A percentile compares a stretch with the other conserved stretches of the same genome.
phyloP scores from a whole-genome alignment of 306 rosid species.

The Senna siamea region DNA sequence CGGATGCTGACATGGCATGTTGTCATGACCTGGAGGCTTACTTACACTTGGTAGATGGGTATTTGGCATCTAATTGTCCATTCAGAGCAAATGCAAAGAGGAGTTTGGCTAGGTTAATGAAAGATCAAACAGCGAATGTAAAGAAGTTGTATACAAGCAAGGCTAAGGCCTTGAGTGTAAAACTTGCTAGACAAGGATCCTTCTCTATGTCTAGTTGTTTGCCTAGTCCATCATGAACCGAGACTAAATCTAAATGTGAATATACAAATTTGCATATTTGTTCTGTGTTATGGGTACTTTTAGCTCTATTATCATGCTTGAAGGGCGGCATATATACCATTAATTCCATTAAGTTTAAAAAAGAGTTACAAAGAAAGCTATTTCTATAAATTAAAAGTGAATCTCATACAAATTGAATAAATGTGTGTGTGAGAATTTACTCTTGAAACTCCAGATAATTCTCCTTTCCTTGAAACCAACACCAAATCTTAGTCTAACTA shows the following conservation, averaged over 20 bases:
- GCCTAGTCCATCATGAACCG: constrained; percentile 67
- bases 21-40: constrained; percentile 96
- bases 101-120: constrained; percentile 67
- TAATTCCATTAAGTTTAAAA: neutral
- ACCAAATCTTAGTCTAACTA: too few species aligned
- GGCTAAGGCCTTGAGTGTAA: constrained; percentile 60
- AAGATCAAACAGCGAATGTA: constrained; percentile 73
- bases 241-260: constrained; percentile 21
- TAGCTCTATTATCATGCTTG: neutral
- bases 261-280: neutral
- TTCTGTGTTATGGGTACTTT: neutral
- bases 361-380: neutral
- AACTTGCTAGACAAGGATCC: constrained; percentile 44
- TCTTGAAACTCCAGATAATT: too few species aligned
- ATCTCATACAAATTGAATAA: too few species aligned
- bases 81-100: constrained; percentile 86
- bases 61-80: constrained; percentile 78
- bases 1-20: constrained; percentile 88
- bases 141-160: constrained; percentile 81
- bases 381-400: too few species aligned
- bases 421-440: too few species aligned
- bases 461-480: too few species aligned
- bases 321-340: neutral
- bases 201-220: constrained; percentile 55
- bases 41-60: constrained; percentile 91